These are phyloP conservation scores for Salinomyces thailandicus DNA, from an alignment of 2,329 filamentous ascomycete genomes.

Conservation along the genomic window DNA sequence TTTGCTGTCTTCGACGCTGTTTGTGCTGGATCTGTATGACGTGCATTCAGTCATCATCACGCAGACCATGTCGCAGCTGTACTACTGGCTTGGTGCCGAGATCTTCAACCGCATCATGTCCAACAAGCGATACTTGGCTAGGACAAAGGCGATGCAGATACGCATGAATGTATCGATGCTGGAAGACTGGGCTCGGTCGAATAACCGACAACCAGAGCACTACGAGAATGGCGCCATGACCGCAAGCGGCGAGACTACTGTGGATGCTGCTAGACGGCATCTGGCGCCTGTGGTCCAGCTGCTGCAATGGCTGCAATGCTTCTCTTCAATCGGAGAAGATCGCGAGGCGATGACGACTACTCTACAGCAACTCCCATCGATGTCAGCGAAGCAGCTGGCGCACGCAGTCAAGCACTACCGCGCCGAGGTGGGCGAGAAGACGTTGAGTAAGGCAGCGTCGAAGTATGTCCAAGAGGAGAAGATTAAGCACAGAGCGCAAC, in stretches of 20 bases:
- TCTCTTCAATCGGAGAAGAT: slow-evolving; percentile 87
- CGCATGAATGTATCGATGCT: slow-evolving; percentile 95
- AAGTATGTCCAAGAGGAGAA: slow-evolving; percentile 77
- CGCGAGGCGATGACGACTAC: slow-evolving; percentile 80
- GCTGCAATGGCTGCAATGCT: slow-evolving; percentile 94
- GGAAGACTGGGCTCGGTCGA: slow-evolving; percentile 89
- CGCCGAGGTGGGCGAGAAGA: slow-evolving; percentile 89
- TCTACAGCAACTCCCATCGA: slow-evolving; percentile 72
- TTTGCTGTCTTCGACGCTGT: slow-evolving; percentile 85
- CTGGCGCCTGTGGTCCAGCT: slow-evolving; percentile 85
- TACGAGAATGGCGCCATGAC: slow-evolving; percentile 86
- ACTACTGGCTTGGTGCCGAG: slow-evolving; percentile 94
- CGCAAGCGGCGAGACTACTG: slow-evolving; percentile 73
- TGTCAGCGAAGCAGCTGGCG: slow-evolving; percentile 80
- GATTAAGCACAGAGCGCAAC: slow-evolving; percentile 35
- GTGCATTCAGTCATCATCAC: slow-evolving; percentile 93
- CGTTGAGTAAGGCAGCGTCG: slow-evolving; percentile 74
- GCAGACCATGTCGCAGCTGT: slow-evolving; percentile 81
- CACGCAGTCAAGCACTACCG: slow-evolving; percentile 90
- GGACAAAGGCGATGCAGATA: slow-evolving; percentile 99
- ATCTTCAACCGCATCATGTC: slow-evolving; percentile 98
- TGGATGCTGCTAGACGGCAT: slow-evolving; percentile 74
- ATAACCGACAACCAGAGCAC: slow-evolving; percentile 90
- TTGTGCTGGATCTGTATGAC: slow-evolving; percentile 96
- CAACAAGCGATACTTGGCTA: slow-evolving; percentile 83